These are phyloP conservation scores for Eimeria maxima DNA, from an alignment of 169 alveolate species.

Conservation along the genomic window DNA sequence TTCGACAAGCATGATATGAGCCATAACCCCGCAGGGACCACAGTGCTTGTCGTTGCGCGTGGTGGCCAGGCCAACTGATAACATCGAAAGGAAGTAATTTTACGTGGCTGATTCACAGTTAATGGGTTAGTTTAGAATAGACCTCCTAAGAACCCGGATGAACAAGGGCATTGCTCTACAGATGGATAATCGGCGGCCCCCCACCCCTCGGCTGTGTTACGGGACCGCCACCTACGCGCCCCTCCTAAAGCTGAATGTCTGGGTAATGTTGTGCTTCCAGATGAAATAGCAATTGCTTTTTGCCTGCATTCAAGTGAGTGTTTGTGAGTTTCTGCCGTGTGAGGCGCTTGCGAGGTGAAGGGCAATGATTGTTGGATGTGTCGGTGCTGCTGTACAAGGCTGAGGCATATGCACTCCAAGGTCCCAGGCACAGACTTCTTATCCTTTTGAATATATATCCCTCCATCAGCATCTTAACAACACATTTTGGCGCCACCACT, in stretches of 20 bases:
- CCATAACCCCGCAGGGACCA: neutral
- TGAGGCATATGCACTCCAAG: neutral
- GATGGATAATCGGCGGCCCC: neutral
- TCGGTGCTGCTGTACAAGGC: slow-evolving; percentile 28
- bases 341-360: neutral
- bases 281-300: neutral
- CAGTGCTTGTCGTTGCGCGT: neutral
- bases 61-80: neutral
- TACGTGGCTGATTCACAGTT: too few relatives aligned
- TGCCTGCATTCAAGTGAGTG: neutral
- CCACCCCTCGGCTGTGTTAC: neutral
- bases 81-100: neutral
- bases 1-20: neutral
- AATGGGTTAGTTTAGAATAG: neutral
- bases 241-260: slow-evolving; percentile 1
- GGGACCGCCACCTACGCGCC: neutral
- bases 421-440: neutral
- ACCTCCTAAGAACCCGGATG: too few relatives aligned
- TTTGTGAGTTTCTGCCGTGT: neutral
- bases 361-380: slow-evolving; percentile 24
- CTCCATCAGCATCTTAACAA: neutral
- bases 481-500: neutral
- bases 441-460: neutral
- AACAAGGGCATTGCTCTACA: neutral
- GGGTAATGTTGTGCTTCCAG: neutral